A percentile compares a stretch with the other conserved stretches of the same genome.
Conservation (phyloP, 2,329 filamentous ascomycete genomes). For the Botrytis cinerea region DNA sequence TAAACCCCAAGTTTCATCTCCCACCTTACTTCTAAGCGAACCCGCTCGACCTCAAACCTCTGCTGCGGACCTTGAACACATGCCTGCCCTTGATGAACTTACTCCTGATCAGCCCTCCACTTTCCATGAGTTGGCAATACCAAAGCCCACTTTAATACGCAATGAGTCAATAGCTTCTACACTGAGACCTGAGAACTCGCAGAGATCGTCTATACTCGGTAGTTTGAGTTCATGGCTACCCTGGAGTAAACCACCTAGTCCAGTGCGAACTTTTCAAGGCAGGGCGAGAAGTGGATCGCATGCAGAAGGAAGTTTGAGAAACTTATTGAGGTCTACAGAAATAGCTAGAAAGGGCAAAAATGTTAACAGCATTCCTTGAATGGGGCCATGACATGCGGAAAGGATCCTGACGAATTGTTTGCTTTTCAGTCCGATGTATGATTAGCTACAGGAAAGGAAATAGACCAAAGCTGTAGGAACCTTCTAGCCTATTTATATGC, state of each 20-base stretch:
- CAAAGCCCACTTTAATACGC: conserved; percentile 34
- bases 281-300: conserved; percentile 45
- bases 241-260: conserved; percentile 30
- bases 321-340: conserved; percentile 50
- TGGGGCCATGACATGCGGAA: not conserved
- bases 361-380: conserved; percentile 30
- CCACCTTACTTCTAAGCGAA: conserved; percentile 53
- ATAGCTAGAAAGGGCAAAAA: conserved; percentile 40
- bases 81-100: conserved; percentile 27
- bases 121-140: conserved; percentile 30
- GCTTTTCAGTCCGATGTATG: not conserved
- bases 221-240: conserved; percentile 41
- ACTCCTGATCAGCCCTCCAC: conserved; percentile 28
- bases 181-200: conserved; percentile 28
- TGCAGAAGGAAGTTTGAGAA: conserved; percentile 58
- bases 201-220: conserved; percentile 34
- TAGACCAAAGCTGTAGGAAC: not conserved
- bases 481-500: not conserved
- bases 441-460: not conserved
- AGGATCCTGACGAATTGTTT: not conserved
- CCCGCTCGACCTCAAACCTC: conserved; percentile 61
- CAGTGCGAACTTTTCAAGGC: conserved; percentile 31
- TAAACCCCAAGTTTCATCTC: conserved; percentile 43
- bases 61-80: conserved; percentile 40
- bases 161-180: conserved; percentile 38